Base-by-base conservation (phyloP, 2,329 filamentous ascomycete species). In the Xylariaceae sp. region DNA sequence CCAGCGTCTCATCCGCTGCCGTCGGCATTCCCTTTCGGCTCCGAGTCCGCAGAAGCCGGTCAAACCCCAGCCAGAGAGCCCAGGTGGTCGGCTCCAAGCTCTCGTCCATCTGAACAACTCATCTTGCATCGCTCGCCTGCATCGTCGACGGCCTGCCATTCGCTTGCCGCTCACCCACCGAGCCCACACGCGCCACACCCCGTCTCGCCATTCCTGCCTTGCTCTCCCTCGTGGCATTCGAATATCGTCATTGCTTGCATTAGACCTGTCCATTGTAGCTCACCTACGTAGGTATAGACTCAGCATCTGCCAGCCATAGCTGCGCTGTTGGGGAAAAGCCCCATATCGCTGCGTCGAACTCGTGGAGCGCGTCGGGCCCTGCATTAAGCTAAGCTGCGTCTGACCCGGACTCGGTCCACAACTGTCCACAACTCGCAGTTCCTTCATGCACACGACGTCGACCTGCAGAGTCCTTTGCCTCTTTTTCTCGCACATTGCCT, bases 61-160 rank as follows among this genome's bases (percentile, higher is more conserved):
- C 47, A 27, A 35, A 30, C 30, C 15, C 46, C 41, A 43, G 41
- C n/a, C n/a, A n/a, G n/a, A n/a, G n/a, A n/a, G n/a, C n/a, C n/a
- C 22, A 27, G 22, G 22, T 27, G 22, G 22, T 7, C 22, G 22
- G 22, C 22, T 27, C 22, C 7, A 27, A 27, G 22, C 22, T 27
- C 22, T 27, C 22, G 22, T 27, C 32, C 30, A 44, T 43, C 41
- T 48, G 53, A 45, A 54, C 55, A 56, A 54, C 49, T 49, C 53
- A 56, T 58, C 54, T 50, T 54, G 53, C 55, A 56, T 48, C 45
- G 44, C 39, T 44, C 31, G 17, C 27, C 41, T 53, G 48, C 55
- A 50, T 31, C 38, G 39, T 45, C 17, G 33, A 40, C 33, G 35
- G 31, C 44, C 31, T 49, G 39, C 41, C 43, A 51, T 55, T 53